Conservation (phyloP, 2,329 filamentous ascomycete species). For the Podosphaera xanthii region DNA sequence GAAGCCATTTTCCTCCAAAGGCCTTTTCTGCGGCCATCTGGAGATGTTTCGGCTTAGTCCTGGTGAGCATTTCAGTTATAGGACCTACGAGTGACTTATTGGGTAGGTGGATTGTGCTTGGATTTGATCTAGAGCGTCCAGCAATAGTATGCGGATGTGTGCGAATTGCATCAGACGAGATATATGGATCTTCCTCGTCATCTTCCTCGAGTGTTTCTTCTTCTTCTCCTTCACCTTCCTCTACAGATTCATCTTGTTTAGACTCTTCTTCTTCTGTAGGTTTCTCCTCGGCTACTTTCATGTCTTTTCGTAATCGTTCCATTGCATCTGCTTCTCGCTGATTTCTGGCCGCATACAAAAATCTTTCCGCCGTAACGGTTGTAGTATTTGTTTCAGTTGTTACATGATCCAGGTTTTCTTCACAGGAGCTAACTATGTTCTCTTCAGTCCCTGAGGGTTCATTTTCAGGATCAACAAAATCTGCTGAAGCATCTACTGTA, state of each 20-base stretch:
- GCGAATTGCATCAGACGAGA: constrained; percentile 23
- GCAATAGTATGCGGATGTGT: constrained; percentile 52
- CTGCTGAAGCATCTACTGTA: not conserved
- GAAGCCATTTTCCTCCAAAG: constrained; percentile 58
- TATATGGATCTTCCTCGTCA: constrained; percentile 10
- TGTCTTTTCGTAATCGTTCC: constrained; percentile 13
- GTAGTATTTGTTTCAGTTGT: constrained; percentile 1
- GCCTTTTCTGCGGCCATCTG: constrained; percentile 43
- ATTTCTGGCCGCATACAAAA: constrained; percentile 12
- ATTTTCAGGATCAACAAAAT: not conserved
- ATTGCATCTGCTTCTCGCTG: constrained; percentile 16
- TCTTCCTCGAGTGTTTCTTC: constrained; percentile 9
- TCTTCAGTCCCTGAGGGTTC: not conserved
- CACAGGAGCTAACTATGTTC: not conserved
- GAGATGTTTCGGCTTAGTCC: constrained; percentile 53
- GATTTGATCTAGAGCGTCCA: constrained; percentile 52
- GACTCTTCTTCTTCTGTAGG: constrained; percentile 9
- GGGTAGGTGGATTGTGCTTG: constrained; percentile 55
- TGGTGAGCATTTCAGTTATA: constrained; percentile 41
- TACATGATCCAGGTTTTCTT: not conserved
- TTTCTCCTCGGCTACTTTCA: constrained; percentile 13
- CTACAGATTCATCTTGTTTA: constrained; percentile 13
- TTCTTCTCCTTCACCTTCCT: constrained; percentile 8
- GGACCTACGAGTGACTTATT: constrained; percentile 45
- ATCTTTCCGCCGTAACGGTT: not conserved